Evolutionary conservation across 2,329 filamentous ascomycete species (phyloP), one percentile per base, ranked within the genome.

Genomic region (Talaromyces piceae): DNA sequence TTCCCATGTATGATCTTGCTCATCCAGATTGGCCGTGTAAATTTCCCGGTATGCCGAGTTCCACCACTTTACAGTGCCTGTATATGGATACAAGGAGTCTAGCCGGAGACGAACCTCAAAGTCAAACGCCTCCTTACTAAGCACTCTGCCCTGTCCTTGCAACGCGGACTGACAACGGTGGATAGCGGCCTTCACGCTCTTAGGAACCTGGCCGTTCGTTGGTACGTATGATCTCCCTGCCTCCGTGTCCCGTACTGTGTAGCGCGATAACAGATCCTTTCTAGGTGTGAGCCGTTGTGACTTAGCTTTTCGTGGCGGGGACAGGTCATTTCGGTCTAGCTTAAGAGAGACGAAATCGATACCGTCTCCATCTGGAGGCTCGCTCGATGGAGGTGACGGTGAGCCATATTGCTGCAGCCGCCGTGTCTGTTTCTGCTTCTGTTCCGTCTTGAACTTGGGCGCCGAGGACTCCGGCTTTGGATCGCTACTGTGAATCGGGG

Each of bases 31-130:
- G 13, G 62, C 61, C 26, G 50, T 52, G 44, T 54, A 63, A 13
- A 68, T 39, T 26, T 57, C 57, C 30, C 41, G 47, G 28, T 58
- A 62, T 12, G 58, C 54, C 31, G 25, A 20, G 20, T 54, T 56
- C 66, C 66, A 69, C 54, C 57, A 52, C 7, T 41, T 30, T 18
- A 55, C 44, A n/a, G 49, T 50, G n/a, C 56, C 41, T 8, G 47
- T 33, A 9, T 50, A 51, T 9, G 58, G 47, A 28, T 59, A 66
- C 23, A 64, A 49, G 20, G 58, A 59, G n/a, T 53, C 59, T 13
- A 57, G 51, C 37, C 59, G 57, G 13, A 63, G 58, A 8, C 46
- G 50, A 12, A 57, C 54, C 9, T 63, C 60, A 22, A 58, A 30
- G 11, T 57, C 56, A 18, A 61, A 41, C 9, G 57, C 47, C 39